Conservation (phyloP, 495 filamentous ascomycete genomes). For the Viridothelium virens region DNA sequence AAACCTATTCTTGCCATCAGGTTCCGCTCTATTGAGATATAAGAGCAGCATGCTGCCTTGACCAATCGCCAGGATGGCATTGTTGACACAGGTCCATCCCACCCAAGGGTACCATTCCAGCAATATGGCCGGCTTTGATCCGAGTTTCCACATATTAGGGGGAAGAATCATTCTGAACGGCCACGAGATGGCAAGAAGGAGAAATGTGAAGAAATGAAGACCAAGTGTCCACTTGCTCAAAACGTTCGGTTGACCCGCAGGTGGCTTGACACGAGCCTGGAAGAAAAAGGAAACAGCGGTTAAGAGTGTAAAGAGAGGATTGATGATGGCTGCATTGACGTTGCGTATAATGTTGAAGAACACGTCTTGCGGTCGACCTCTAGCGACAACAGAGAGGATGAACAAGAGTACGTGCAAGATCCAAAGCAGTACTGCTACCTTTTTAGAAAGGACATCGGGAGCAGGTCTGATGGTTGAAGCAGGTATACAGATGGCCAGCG, state of each 20-base stretch:
- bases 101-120: slow-evolving; percentile 1
- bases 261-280: neutral
- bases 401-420: neutral
- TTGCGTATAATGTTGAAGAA: neutral
- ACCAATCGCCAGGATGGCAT: slow-evolving; percentile 2
- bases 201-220: neutral
- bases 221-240: neutral
- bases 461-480: neutral
- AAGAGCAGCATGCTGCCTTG: neutral
- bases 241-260: neutral
- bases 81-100: slow-evolving; percentile 2
- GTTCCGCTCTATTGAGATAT: neutral
- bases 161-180: neutral
- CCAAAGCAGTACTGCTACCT: neutral
- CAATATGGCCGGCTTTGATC: slow-evolving; percentile 2
- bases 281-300: neutral
- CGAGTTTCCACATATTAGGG: neutral
- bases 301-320: neutral
- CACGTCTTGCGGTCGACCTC: neutral
- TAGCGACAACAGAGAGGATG: neutral
- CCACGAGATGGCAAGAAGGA: neutral
- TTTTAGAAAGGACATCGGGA: neutral
- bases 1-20: neutral
- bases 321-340: neutral
- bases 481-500: neutral